These are phyloP conservation scores for Botryotinia globosa DNA, from an alignment of 2,329 filamentous ascomycete species.

Conservation along the genomic window DNA sequence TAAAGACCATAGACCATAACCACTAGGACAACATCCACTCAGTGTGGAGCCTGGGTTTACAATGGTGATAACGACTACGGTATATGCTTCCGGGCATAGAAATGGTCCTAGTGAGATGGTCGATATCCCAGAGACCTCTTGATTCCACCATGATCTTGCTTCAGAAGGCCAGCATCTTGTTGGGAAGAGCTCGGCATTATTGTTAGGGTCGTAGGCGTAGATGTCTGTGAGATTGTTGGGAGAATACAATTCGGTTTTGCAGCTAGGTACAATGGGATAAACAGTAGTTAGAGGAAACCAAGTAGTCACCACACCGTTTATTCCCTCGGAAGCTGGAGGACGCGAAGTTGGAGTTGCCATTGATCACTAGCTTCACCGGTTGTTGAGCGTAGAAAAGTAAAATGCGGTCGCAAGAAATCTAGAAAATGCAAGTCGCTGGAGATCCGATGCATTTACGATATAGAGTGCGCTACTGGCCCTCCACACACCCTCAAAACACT, in stretches of 20 bases:
- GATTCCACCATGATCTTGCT: constrained; percentile 15
- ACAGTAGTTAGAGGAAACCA: constrained; percentile 19
- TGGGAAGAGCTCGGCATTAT: not conserved
- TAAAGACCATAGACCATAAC: not conserved
- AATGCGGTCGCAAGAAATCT: not conserved
- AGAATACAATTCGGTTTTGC: constrained; percentile 3
- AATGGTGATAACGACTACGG: not conserved
- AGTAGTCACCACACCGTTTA: not conserved
- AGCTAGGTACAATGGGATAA: constrained; percentile 8
- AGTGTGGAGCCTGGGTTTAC: not conserved
- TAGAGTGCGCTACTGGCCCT: not conserved
- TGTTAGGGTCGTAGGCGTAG: constrained; percentile 7
- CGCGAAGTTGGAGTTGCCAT: constrained; percentile 13
- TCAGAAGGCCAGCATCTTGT: constrained; percentile 10
- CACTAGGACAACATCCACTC: constrained; percentile 13
- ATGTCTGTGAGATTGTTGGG: not conserved
- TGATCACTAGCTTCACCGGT: not conserved
- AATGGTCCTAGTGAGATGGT: constrained; percentile 15
- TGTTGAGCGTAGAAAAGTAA: not conserved
- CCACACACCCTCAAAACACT: not conserved
- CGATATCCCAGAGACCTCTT: not conserved
- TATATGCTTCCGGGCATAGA: constrained; percentile 12
- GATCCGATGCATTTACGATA: not conserved
- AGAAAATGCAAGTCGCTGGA: not conserved
- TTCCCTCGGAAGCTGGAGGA: not conserved